Evolutionary conservation across 441 rosid genomes (phyloP).

Genomic region (Viola pubescens): DNA sequence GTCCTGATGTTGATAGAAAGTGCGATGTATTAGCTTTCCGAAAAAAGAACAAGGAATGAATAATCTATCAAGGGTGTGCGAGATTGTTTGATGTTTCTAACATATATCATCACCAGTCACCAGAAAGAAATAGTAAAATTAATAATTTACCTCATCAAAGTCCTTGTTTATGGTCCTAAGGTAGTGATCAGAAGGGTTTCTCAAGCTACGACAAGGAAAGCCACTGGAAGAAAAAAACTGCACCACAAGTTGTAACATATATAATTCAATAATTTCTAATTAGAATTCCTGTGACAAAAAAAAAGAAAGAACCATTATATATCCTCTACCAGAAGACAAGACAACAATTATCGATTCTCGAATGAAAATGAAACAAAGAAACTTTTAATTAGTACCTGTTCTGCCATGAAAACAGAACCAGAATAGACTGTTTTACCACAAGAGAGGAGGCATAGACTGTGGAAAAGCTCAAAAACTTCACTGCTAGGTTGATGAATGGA

Average conservation of each 20-base stretch:
- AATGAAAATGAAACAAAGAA: not conserved
- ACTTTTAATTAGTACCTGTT: conserved; percentile 18
- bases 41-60: not conserved
- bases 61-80: not conserved
- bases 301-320: not conserved
- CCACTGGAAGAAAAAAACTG: conserved; percentile 40
- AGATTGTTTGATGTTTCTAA: too few relatives aligned
- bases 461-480: conserved; percentile 43
- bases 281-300: not conserved
- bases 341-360: not conserved
- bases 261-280: too few relatives aligned
- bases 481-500: conserved; percentile 48
- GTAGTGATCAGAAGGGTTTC: conserved; percentile 42
- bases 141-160: conserved; percentile 29
- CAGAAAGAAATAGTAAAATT: not conserved
- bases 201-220: conserved; percentile 38
- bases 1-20: conserved; percentile 18
- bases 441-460: conserved; percentile 38
- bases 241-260: not conserved
- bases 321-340: not conserved
- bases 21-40: not conserved
- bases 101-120: not conserved
- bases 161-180: conserved; percentile 41
- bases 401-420: conserved; percentile 30
- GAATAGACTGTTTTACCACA: conserved; percentile 32